Evolutionary conservation across 306 rosid species (phyloP).

Genomic region (Betula pendula): DNA sequence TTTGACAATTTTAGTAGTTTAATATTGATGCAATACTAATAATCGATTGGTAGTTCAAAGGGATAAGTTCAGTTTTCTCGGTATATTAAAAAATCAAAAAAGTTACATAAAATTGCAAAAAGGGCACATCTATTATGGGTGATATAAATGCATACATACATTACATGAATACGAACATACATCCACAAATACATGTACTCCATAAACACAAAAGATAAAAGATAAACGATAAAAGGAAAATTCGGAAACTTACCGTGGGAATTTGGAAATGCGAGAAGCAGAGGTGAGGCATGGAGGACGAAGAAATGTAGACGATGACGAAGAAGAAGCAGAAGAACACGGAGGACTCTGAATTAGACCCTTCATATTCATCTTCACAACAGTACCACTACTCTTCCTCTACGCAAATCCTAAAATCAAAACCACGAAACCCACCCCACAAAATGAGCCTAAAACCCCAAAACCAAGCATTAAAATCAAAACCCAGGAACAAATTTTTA

Average conservation of each 20-base stretch:
- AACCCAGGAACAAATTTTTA: neutral
- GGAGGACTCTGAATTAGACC: constrained; percentile 46
- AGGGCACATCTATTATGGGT: neutral
- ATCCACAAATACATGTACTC: neutral
- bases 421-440: constrained; percentile 4
- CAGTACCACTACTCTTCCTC: neutral
- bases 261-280: constrained; percentile 57
- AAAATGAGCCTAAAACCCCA: neutral
- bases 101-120: neutral
- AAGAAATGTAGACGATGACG: constrained; percentile 46
- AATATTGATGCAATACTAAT: too few relatives aligned
- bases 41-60: too few relatives aligned
- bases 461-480: neutral
- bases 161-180: neutral
- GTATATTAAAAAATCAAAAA: neutral
- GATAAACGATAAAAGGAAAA: neutral
- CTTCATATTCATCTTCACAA: constrained; percentile 34
- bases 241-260: constrained; percentile 42
- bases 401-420: neutral
- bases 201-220: neutral
- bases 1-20: too few relatives aligned
- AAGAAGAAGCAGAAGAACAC: constrained; percentile 45
- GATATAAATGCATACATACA: neutral
- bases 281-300: constrained; percentile 49
- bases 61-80: too few relatives aligned